Evolutionary conservation across 2,329 filamentous ascomycete species (phyloP), one percentile per base, ranked within the genome.

Genomic region (Clarireedia paspali): DNA sequence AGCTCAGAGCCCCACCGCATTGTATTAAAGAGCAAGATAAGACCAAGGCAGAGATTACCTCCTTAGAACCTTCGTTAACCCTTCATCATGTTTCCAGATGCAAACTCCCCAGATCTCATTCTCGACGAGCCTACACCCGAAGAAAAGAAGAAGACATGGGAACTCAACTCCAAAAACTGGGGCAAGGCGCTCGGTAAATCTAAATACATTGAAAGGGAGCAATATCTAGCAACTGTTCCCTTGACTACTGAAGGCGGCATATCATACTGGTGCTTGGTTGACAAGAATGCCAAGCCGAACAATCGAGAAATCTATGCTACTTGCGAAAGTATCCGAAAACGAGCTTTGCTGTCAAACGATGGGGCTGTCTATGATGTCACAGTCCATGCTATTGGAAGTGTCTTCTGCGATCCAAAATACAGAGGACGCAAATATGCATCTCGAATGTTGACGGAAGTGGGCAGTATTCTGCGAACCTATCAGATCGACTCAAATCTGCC

Each of bases 321-420:
- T 27, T 87, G 83, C 67, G 85, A 88, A 70, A 79, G 80, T 9
- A 74, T 85, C 52, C 77, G 77, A 58, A 87, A 87, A 70, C 74
- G 74, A 30, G 79, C 80, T 5, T 65, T 85, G 3, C 71, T 79
- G 38, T 71, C 74, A 0, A 66, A 70, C 5, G 71, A 71, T 46
- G 60, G 62, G 39, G 63, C 67, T 46, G 70, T 78, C 15, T 69
- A 74, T 55, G 82, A 89, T 47, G 81, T 78, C 2, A 73, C 83
- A 9, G 81, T 82, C 15, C 85, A 95, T 71, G 90, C 87, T 5
- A 80, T 95, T 56, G 88, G 84, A 14, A 89, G 85, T 58, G 90
- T 95, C n/a, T 94, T 85, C 69, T 90, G 85, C 4, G 79, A 83
- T 42, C 78, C 81, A 0, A 75, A 82, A 64, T 82, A 82, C 68